phyloP scores from a whole-genome alignment of 345 rosid species.

The Corymbia maculata region DNA sequence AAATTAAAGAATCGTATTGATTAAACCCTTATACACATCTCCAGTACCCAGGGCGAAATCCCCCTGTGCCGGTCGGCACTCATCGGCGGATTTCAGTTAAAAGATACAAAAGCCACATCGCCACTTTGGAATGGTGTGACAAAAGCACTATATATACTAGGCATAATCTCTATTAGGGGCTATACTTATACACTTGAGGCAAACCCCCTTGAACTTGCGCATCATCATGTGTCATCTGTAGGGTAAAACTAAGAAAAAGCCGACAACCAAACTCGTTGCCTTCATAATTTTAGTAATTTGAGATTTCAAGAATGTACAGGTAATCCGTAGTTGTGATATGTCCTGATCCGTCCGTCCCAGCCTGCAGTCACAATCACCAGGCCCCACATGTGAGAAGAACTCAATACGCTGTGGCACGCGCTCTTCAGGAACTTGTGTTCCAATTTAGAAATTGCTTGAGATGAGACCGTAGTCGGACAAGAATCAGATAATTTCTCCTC shows the following conservation, averaged over 20 bases:
- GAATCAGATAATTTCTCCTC: constrained; percentile 58
- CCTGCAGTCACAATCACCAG: constrained; percentile 61
- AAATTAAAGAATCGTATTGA: not conserved
- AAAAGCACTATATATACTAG: not conserved
- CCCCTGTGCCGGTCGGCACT: not conserved
- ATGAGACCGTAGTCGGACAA: constrained; percentile 6
- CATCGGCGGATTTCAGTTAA: not conserved
- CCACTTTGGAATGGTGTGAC: not conserved
- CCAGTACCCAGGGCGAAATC: not conserved
- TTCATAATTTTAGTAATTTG: not conserved
- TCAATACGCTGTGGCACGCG: constrained; percentile 40
- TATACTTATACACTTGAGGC: not conserved
- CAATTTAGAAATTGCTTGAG: constrained; percentile 32
- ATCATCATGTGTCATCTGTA: not conserved
- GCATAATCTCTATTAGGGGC: not conserved
- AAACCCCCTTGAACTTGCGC: not conserved
- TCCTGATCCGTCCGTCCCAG: constrained; percentile 71
- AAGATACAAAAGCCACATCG: not conserved
- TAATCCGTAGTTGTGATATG: constrained; percentile 61
- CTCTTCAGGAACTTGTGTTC: constrained; percentile 51
- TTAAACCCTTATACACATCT: not conserved
- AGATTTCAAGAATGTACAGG: constrained; percentile 13
- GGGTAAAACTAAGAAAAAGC: not conserved
- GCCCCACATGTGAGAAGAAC: constrained; percentile 56
- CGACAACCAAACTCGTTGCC: not conserved